These are phyloP conservation scores for Neonectria sp. DNA, from an alignment of 2,329 filamentous ascomycete species.

Conservation along the genomic window DNA sequence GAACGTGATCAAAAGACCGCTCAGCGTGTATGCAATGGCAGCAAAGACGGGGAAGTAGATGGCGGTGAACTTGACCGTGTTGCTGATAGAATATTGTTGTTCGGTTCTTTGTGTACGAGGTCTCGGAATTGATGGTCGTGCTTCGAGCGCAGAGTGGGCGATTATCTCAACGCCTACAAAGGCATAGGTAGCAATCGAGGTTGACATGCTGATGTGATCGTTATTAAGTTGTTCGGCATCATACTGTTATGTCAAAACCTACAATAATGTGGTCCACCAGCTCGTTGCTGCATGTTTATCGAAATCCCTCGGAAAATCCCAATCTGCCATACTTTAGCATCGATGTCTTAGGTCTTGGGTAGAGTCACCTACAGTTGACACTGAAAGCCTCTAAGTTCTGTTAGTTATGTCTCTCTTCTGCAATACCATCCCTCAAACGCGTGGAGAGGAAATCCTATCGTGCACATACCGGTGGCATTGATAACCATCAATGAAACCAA, in stretches of 20 bases:
- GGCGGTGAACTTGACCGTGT: too few species aligned
- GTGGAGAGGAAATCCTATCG: neutral
- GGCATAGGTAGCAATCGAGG: neutral
- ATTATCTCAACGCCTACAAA: constrained; percentile 13
- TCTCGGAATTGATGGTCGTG: neutral
- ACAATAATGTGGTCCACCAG: constrained; percentile 3
- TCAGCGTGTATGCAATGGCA: constrained; percentile 4
- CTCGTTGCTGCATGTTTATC: neutral
- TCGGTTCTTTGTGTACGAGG: too few species aligned
- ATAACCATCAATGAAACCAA: constrained; percentile 1
- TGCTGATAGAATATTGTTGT: too few species aligned
- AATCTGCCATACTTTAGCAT: neutral
- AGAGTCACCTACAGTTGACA: too few species aligned
- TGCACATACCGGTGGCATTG: neutral
- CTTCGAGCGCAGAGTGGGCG: constrained; percentile 11
- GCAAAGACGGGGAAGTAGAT: neutral
- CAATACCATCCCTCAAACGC: neutral
- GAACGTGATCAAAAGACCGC: constrained; percentile 4
- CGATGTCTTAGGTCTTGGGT: too few species aligned
- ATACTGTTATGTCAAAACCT: neutral
- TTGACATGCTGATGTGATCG: constrained; percentile 1
- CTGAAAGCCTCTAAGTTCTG: too few species aligned
- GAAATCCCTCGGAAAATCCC: too few species aligned
- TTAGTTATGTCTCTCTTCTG: too few species aligned
- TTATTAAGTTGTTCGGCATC: neutral